Evolutionary conservation across 345 rosid genomes (phyloP).

Genomic region (Theobroma cacao): DNA sequence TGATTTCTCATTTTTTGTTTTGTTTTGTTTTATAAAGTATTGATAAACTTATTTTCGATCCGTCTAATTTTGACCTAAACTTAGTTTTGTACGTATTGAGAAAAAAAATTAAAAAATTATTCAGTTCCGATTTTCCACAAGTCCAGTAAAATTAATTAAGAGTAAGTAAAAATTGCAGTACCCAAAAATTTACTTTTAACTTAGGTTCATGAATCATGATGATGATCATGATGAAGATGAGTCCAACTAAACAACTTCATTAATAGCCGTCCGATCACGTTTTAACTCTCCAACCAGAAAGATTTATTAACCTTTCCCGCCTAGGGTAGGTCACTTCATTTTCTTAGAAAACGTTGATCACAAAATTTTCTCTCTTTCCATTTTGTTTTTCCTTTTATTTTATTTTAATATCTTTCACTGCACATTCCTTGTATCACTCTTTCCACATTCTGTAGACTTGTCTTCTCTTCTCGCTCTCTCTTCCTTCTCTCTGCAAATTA

Average conservation of each 20-base stretch:
- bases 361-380: not conserved
- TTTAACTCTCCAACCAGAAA: not conserved
- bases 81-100: too few relatives aligned
- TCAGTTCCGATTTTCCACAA: too few relatives aligned
- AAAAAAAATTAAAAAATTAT: too few relatives aligned
- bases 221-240: not conserved
- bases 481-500: not conserved
- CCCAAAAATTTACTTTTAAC: not conserved
- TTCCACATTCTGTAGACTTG: not conserved
- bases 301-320: constrained; percentile 7
- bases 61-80: too few relatives aligned
- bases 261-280: not conserved
- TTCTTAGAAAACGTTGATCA: not conserved
- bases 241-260: not conserved
- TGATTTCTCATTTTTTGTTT: too few relatives aligned
- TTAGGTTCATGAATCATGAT: not conserved
- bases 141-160: not conserved
- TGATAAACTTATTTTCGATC: too few relatives aligned
- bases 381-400: not conserved
- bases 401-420: not conserved
- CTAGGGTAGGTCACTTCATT: not conserved
- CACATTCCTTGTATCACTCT: constrained; percentile 1
- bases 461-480: not conserved
- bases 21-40: too few relatives aligned
- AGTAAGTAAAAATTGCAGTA: not conserved